Base-by-base conservation (phyloP, 2,329 filamentous ascomycete species). In the Xylariaceae sp. region DNA sequence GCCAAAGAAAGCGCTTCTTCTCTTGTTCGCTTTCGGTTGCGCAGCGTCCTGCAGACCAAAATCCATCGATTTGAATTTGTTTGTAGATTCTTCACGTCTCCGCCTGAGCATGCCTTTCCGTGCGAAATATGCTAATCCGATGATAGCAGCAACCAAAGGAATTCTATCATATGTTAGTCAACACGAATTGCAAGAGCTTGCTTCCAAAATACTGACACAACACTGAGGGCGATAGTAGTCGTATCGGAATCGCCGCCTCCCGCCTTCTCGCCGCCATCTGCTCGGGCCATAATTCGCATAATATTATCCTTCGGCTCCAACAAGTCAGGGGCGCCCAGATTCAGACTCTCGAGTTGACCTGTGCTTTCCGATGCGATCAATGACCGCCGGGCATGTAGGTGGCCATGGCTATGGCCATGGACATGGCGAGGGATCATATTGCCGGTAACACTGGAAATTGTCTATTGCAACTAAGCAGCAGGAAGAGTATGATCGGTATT, bases 41-140 rank as follows among this genome's bases (percentile, higher is more conserved):
- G 56, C 60, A 55, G 87, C 71, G 53, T 87, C 73, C 36, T 74
- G 89, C 67, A 96, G 72, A 34, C 94, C 94, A 68, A 96, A 99
- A 70, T 99, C 94, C 67, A 97, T 80, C 0, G 90, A 94, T 67
- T 87, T 92, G 71, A 95, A 89, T 62, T 89, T 89, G 70, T 96
- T 92, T 58, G 87, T 84, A 16, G 80, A 79, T 72, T 99, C 94
- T 72, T 99, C 94, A 54, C 78, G 74, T 51, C 78, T 77, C 59
- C 90, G 78, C 65, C 84, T 90, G 68, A 80, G 83, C 37, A 88
- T 73, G 65, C 90, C 87, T 69, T 89, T 81, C 49, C 89, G 83
- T 68, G 96, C 92, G 34, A 99, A 79, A 66, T 85, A 86, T 60
- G 92, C 66, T 37, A 96, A 74, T 1, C 90, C 80, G 45, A 83